Percentiles rank a stretch among this genome's conserved stretches.
These are phyloP conservation scores for Pisolithus thermaeus DNA, from an alignment of 1,284 basidiomycete species.

Conservation along the genomic window DNA sequence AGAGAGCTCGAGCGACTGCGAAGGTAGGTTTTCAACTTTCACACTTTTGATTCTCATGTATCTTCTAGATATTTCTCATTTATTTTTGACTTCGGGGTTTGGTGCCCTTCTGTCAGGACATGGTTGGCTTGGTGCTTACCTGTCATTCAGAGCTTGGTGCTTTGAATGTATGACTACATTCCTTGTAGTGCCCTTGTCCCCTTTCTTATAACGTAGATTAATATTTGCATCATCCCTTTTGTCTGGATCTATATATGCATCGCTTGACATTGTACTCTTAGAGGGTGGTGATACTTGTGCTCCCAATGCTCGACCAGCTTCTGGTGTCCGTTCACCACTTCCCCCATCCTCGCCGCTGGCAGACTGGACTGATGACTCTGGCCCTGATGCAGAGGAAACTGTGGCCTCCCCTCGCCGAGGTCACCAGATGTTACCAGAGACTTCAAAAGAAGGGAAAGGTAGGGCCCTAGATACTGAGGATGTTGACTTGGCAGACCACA, in stretches of 20 bases:
- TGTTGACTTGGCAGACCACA: too few species aligned
- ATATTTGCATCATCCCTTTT: neutral
- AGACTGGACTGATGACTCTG: neutral
- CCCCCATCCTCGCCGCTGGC: neutral
- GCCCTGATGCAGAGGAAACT: neutral
- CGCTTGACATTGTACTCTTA: neutral
- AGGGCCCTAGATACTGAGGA: neutral
- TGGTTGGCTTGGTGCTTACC: neutral
- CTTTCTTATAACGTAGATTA: neutral
- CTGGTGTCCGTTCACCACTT: neutral
- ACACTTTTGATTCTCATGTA: neutral
- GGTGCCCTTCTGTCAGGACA: neutral
- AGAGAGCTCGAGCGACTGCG: too few species aligned
- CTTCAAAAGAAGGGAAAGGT: neutral
- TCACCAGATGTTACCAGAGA: neutral
- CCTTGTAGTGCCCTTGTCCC: neutral
- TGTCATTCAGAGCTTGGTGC: neutral
- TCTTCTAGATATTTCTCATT: neutral
- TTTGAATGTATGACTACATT: neutral
- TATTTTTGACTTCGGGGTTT: neutral
- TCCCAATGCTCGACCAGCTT: too few species aligned
- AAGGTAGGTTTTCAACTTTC: neutral
- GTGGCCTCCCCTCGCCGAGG: neutral
- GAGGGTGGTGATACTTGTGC: neutral
- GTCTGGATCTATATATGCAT: neutral